phyloP scores from a whole-genome alignment of 805 yeast genomes.

The Sugiyamaella marilandica region DNA sequence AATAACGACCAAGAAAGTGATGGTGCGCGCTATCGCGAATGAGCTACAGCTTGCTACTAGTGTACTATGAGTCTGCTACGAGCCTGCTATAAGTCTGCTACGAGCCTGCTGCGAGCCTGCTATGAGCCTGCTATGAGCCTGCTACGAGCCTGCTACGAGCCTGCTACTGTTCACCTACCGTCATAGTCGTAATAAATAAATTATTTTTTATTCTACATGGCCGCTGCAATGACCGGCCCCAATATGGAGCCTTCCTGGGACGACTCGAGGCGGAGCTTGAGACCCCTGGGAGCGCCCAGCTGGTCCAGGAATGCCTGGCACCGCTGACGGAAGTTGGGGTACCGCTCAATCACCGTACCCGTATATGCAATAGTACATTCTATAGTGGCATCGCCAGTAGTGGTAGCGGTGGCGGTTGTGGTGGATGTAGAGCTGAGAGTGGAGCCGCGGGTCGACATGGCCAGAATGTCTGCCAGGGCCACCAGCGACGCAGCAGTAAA shows the following conservation, averaged over 20 bases:
- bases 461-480: constrained; percentile 23
- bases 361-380: constrained; percentile 27
- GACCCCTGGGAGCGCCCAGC: constrained; percentile 16
- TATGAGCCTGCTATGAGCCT: no score
- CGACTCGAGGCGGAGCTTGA: constrained; percentile 14
- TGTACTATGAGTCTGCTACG: no score
- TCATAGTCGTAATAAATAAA: not conserved
- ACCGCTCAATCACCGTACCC: constrained; percentile 32
- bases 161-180: no score
- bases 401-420: no score
- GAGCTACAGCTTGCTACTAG: no score
- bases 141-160: no score
- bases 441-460: constrained; percentile 6
- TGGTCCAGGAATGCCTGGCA: constrained; percentile 28
- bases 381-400: constrained; percentile 14
- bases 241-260: constrained; percentile 23
- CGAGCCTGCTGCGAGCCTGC: no score
- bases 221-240: constrained; percentile 28
- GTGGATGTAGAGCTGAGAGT: not conserved
- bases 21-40: no score
- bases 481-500: constrained; percentile 29
- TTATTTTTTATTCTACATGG: constrained; percentile 17
- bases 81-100: no score
- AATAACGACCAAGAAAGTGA: no score
- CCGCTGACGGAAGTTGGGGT: constrained; percentile 26